A percentile compares a stretch with the other conserved stretches of the same genome.
These are phyloP conservation scores for Periconia digitata DNA, from an alignment of 2,329 filamentous ascomycete genomes.

Conservation along the genomic window DNA sequence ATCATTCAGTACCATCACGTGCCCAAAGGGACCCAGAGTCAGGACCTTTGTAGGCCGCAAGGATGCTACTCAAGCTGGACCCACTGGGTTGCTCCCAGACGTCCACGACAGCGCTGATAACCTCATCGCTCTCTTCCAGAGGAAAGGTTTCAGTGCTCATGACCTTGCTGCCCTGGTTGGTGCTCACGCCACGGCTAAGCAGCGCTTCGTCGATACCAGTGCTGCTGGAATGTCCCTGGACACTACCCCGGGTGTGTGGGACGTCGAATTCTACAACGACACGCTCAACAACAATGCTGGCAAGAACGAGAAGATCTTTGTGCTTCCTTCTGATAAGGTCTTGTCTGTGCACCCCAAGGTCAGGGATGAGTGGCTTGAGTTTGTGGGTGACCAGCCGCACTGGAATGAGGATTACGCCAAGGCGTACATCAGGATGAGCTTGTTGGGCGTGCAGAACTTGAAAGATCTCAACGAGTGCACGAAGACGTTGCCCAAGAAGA, in stretches of 20 bases:
- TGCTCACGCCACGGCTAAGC: constrained; percentile 55
- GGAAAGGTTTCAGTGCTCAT: constrained; percentile 53
- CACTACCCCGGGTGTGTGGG: constrained; percentile 54
- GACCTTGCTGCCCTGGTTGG: constrained; percentile 59
- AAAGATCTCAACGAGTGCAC: constrained; percentile 29
- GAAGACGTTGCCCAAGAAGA: constrained; percentile 26
- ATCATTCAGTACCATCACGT: constrained; percentile 52
- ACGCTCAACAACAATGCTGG: constrained; percentile 31
- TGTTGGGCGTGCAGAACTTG: constrained; percentile 28
- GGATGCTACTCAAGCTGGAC: constrained; percentile 47
- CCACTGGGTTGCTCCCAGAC: constrained; percentile 50
- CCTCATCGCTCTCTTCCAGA: constrained; percentile 51
- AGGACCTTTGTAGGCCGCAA: constrained; percentile 53
- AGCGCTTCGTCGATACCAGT: constrained; percentile 48
- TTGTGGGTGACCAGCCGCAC: constrained; percentile 30
- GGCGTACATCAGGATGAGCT: constrained; percentile 35
- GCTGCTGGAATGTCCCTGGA: constrained; percentile 49
- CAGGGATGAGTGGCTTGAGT: constrained; percentile 24
- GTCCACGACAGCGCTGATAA: constrained; percentile 44
- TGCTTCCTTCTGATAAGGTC: constrained; percentile 30
- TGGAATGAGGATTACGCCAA: constrained; percentile 38
- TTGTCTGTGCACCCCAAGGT: constrained; percentile 30
- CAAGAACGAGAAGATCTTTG: constrained; percentile 25
- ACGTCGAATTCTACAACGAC: constrained; percentile 52
- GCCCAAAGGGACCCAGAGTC: constrained; percentile 56